Base-by-base conservation (phyloP, 1,139 yeast species). In the Sugiyamaella pinicola region DNA sequence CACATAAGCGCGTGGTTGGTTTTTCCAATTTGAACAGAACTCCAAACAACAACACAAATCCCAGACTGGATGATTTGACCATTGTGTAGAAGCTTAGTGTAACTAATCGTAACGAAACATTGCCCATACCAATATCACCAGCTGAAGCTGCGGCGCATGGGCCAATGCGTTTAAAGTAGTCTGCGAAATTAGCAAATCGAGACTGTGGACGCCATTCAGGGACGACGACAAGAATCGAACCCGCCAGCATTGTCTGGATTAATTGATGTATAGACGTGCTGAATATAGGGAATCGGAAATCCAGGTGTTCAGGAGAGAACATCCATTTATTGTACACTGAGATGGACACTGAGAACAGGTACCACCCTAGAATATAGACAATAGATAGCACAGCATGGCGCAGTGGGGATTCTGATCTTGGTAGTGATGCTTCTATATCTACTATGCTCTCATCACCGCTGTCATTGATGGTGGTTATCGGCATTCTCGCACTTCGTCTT, bases 261-360 rank as follows among this genome's bases (percentile, higher is more conserved):
- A 85, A 67, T 73, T 93, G 98, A 69, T 93, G 99, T 60, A 86
- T 78, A 4, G 91, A 76, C 0, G 99, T 93, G 48, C 91, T 81
- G 24, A 91, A 71, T 15, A 93, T 79, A 1, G 99, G 99, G 67
- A 82, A 93, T 46, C 82, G 80, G 66, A 93, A 85, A 63, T 87
- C 80, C 55, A 91, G 74, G 13, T 81, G 88, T 67, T 70, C 77
- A 46, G 69, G 67, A 40, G 95, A 91, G 72, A 91, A 93, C 96
- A 93, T 91, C 97, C 97, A 91, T 70, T 91, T 93, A 74, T 93
- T 93, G 73, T 93, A 93, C 33, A 91, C 76, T n/a, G 96, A 86
- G 28, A 91, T 81, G 12, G 88, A 71, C 55, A 89, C 77, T 12
- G 95, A 85, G 54, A 70, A 70, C 6, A 59, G 75, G 73, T 62